Evolutionary conservation across 768 basidiomycete species (phyloP).

Genomic region (Infundibulicybe gibba): DNA sequence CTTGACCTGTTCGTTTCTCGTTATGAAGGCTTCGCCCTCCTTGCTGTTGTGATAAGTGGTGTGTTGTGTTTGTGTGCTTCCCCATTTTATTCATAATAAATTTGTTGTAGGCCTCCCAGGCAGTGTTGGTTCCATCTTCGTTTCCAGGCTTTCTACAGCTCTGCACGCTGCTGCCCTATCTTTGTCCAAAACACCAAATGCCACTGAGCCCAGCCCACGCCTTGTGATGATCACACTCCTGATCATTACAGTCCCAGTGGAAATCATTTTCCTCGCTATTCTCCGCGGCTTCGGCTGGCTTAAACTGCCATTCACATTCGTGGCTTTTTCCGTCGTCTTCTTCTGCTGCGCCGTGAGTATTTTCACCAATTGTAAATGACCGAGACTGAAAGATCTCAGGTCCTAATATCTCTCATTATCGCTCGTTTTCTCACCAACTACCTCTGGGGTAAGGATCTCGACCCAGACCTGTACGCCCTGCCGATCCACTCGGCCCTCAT

Average conservation of each 20-base stretch:
- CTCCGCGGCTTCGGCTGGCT: constrained; percentile 77
- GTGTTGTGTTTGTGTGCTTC: constrained; percentile 17
- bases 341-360: constrained; percentile 77
- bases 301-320: constrained; percentile 62
- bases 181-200: constrained; percentile 15
- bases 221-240: constrained; percentile 70
- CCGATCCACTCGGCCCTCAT: constrained; percentile 88
- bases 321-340: constrained; percentile 60
- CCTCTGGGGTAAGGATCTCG: constrained; percentile 74
- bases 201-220: constrained; percentile 36
- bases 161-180: constrained; percentile 65
- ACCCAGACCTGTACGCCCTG: constrained; percentile 93
- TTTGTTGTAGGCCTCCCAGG: constrained; percentile 71
- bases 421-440: constrained; percentile 67
- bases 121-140: constrained; percentile 85
- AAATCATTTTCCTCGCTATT: constrained; percentile 67
- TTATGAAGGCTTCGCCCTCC: constrained; percentile 84
- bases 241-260: constrained; percentile 78
- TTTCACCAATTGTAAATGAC: constrained; percentile 1
- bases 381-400: constrained; percentile 40
- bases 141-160: constrained; percentile 87
- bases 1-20: constrained; percentile 85
- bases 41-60: constrained; percentile 89
- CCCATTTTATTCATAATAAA: neutral
- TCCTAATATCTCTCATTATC: constrained; percentile 61